Percentiles rank a stretch among this genome's conserved stretches.
These are phyloP conservation scores for Stevia rebaudiana DNA, from an alignment of 140 eudicot genomes.

Conservation along the genomic window DNA sequence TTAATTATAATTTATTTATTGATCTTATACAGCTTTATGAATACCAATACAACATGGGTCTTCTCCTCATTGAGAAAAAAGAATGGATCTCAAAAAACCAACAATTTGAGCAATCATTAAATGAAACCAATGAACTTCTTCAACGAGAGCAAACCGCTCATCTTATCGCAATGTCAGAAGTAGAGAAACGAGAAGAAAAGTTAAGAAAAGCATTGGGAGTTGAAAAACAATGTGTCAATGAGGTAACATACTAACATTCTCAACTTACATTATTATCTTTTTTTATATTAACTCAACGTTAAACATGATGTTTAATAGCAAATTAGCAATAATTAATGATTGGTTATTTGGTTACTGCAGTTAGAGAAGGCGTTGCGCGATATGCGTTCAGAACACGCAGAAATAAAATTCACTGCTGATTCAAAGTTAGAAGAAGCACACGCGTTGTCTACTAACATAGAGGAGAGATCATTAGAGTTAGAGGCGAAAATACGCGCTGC, in stretches of 20 bases:
- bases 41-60: conserved; percentile 93
- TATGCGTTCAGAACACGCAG: conserved; percentile 87
- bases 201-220: conserved; percentile 86
- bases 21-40: conserved; percentile 67
- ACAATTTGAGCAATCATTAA: conserved; percentile 47
- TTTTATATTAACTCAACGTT: conserved; percentile 3
- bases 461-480: conserved; percentile 84
- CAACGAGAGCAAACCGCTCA: conserved; percentile 73
- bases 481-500: conserved; percentile 79
- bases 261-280: background rate
- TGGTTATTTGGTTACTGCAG: conserved; percentile 44
- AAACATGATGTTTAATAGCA: background rate
- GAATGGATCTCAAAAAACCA: conserved; percentile 60
- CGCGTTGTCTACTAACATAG: conserved; percentile 65
- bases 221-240: conserved; percentile 75
- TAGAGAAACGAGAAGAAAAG: conserved; percentile 89
- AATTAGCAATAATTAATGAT: background rate
- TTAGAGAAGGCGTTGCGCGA: conserved; percentile 81
- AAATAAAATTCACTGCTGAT: conserved; percentile 84
- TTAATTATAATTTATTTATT: conserved; percentile 19
- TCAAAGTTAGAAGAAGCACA: conserved; percentile 86
- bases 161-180: conserved; percentile 59
- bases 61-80: conserved; percentile 84
- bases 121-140: conserved; percentile 51
- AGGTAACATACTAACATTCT: conserved; percentile 37